Evolutionary conservation across 2,329 filamentous ascomycete genomes (phyloP).

Genomic region (Tolypocladium amazonense): DNA sequence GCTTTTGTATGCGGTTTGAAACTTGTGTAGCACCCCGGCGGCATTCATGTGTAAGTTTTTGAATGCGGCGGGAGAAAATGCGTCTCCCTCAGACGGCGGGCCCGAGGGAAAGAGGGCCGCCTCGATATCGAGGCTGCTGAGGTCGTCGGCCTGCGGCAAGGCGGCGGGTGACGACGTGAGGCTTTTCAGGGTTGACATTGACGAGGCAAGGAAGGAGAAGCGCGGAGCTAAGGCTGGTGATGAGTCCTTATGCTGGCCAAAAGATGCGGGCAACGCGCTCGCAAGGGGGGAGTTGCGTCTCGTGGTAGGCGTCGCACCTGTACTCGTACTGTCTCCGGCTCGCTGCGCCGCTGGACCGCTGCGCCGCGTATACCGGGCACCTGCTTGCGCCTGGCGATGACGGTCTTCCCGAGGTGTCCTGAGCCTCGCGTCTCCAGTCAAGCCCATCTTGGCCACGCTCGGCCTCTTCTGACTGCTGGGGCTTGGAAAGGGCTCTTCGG

Average conservation of each 20-base stretch:
- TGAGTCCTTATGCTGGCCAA: constrained; percentile 3
- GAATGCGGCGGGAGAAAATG: constrained; percentile 48
- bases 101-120: constrained; percentile 40
- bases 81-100: constrained; percentile 30
- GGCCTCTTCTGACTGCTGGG: constrained; percentile 6
- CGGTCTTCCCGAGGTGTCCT: constrained; percentile 2
- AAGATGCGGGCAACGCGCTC: background rate
- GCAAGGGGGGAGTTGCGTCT: background rate
- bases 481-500: background rate
- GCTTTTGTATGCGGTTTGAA: constrained; percentile 48
- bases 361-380: constrained; percentile 13
- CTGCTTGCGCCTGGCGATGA: constrained; percentile 7
- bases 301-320: constrained; percentile 4
- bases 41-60: constrained; percentile 52
- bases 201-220: constrained; percentile 35
- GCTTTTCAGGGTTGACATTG: constrained; percentile 31
- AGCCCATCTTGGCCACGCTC: constrained; percentile 13
- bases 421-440: constrained; percentile 18
- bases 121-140: constrained; percentile 45
- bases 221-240: constrained; percentile 16
- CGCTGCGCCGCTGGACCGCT: constrained; percentile 3
- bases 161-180: constrained; percentile 10
- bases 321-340: background rate
- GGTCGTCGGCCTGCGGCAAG: constrained; percentile 35
- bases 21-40: constrained; percentile 39